Evolutionary conservation across 1,139 yeast genomes (phyloP), one percentile per base, ranked within the genome.

Genomic region (Yamadazyma conglobata): DNA sequence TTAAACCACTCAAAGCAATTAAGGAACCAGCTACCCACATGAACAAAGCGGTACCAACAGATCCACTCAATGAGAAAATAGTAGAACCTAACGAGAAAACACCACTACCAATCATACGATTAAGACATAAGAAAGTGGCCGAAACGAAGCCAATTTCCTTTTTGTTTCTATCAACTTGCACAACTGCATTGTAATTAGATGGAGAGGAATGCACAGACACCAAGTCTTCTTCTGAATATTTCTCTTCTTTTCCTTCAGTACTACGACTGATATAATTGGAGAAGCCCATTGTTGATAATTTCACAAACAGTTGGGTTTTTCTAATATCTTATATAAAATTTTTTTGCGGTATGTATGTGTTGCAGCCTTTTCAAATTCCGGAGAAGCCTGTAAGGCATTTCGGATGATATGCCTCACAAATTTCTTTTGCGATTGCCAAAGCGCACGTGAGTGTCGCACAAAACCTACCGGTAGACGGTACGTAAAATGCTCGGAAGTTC

Each of bases 71-170:
- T 3, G 64, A 52, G 47, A 70, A 82, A 38, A 86, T 83, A 12
- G 86, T 77, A n/a, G 91, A 77, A 4, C 93, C 87, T 4, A 89
- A 82, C 24, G 91, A 79, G 54, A 86, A 86, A 31, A 86, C 83
- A 53, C 95, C 95, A 7, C 94, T 85, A 42, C 95, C 95, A 44
- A 86, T 70, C 79, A 84, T 84, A 54, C 94, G 69, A 54, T 85
- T 85, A 47, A 84, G 67, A 54, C 83, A 79, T 32, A 85, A 62
- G 48, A 79, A 79, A 16, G 79, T 68, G 28, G 87, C 84, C 3
- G 87, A 79, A n/a, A 74, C 37, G 21, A 73, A 54, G n/a, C 91
- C 89, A 32, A 82, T 68, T 35, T 70, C 70, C 50, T 74, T 74
- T 33, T 59, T 62, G 49, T 77, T 77, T 42, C 64, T 60, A 46